Evolutionary conservation across 306 rosid genomes (phyloP).

Genomic region (Notholithocarpus densiflorus): DNA sequence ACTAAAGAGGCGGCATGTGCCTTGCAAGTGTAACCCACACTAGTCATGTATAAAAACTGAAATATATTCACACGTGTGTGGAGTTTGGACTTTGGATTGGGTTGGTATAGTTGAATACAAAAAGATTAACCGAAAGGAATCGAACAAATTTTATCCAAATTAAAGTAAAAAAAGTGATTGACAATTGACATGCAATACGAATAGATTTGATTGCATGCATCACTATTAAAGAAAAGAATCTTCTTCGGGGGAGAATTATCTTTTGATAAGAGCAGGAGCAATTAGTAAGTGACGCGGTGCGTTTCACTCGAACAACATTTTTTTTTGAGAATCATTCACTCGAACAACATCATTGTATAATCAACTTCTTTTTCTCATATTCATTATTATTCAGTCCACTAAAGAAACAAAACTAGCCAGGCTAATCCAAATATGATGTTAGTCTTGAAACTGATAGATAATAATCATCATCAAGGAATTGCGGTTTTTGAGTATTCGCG

Average conservation of each 20-base stretch:
- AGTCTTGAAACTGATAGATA: neutral
- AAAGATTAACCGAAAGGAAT: neutral
- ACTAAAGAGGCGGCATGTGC: too few relatives aligned
- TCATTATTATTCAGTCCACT: too few relatives aligned
- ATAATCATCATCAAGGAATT: neutral
- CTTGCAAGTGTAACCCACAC: too few relatives aligned
- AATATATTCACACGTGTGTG: too few relatives aligned
- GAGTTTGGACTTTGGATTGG: neutral
- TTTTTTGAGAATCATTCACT: too few relatives aligned
- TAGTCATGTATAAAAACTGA: too few relatives aligned
- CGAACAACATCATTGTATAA: neutral
- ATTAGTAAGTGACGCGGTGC: too few relatives aligned
- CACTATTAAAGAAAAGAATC: neutral
- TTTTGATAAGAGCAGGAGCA: too few relatives aligned
- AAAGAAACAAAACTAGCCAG: neutral
- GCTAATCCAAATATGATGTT: neutral
- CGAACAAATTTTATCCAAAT: neutral
- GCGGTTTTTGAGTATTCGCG: neutral
- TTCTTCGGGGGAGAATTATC: neutral
- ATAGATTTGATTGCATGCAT: neutral
- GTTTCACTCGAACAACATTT: too few relatives aligned
- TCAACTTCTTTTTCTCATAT: too few relatives aligned
- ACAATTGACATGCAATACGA: neutral
- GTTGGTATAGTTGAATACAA: neutral
- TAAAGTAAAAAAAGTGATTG: neutral